Evolutionary conservation across 306 rosid species (phyloP).

Genomic region (Cucumis hystrix): DNA sequence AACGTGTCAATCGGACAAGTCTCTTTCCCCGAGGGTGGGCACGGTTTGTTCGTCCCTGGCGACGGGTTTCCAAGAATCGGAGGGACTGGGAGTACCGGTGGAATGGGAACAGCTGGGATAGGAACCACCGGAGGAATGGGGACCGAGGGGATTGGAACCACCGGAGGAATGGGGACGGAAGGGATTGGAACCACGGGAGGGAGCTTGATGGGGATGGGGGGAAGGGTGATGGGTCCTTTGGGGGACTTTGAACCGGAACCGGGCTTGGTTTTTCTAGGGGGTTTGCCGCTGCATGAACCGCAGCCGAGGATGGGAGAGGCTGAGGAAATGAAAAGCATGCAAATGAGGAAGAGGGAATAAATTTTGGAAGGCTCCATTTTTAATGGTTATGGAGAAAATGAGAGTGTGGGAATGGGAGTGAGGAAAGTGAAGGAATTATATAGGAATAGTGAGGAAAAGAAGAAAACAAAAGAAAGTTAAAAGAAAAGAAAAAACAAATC

Average conservation of each 20-base stretch:
- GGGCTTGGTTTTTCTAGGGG: conserved; percentile 21
- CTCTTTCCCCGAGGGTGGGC: conserved; percentile 30
- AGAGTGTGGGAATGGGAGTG: neutral
- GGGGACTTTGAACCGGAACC: conserved; percentile 17
- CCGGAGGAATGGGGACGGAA: too few relatives aligned
- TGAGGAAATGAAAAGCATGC: conserved; percentile 64
- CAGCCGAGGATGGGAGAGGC: conserved; percentile 63
- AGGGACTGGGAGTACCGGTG: neutral
- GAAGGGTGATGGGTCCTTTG: conserved; percentile 15
- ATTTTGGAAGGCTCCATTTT: conserved; percentile 49
- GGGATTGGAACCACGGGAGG: neutral
- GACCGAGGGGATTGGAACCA: neutral
- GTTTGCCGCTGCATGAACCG: conserved; percentile 49
- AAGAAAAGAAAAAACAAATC: conserved; percentile 15
- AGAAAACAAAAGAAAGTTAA: conserved; percentile 31
- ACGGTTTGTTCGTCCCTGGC: conserved; percentile 8
- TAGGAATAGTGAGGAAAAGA: conserved; percentile 11
- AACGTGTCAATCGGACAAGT: conserved; percentile 82
- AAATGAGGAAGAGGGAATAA: conserved; percentile 50
- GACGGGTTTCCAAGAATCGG: neutral
- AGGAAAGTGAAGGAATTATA: conserved; percentile 17
- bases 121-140: neutral
- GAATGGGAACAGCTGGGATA: neutral
- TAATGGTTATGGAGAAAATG: neutral
- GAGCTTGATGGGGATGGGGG: neutral